A percentile compares a stretch with the other conserved stretches of the same genome.
phyloP scores from a whole-genome alignment of 306 rosid genomes.

The Phaseolus lunatus region DNA sequence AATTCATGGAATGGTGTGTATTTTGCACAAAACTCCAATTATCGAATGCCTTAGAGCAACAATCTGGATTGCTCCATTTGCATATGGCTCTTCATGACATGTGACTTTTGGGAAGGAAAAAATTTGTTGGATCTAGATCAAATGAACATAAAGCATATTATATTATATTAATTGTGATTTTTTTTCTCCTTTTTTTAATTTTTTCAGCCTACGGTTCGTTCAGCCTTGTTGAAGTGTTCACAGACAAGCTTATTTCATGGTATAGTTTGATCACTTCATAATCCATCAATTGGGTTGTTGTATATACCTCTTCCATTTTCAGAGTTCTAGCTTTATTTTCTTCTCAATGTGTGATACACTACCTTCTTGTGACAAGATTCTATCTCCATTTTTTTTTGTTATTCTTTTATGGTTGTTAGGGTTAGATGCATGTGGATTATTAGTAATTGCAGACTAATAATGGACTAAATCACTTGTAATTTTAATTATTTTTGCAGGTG shows the following conservation, averaged over 20 bases:
- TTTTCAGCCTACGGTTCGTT: constrained; percentile 87
- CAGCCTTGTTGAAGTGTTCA: constrained; percentile 81
- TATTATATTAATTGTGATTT: constrained; percentile 24
- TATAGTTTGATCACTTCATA: constrained; percentile 50
- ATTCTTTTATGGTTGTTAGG: constrained; percentile 17
- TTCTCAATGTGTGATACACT: neutral
- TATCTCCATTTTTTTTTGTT: neutral
- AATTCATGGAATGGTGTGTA: neutral
- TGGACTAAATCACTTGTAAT: constrained; percentile 26
- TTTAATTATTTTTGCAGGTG: constrained; percentile 56
- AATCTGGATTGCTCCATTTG: neutral
- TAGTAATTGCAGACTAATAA: neutral
- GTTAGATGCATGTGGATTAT: constrained; percentile 27
- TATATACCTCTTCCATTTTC: constrained; percentile 5
- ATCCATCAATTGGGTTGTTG: constrained; percentile 32
- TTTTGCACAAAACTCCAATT: neutral
- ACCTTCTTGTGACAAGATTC: constrained; percentile 18
- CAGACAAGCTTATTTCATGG: constrained; percentile 91
- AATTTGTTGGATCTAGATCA: neutral
- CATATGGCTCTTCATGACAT: neutral
- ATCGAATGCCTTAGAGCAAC: neutral
- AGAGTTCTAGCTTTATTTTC: neutral
- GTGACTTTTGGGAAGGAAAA: neutral
- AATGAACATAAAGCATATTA: constrained; percentile 12
- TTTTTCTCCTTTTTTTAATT: constrained; percentile 22